These are phyloP conservation scores for Chamaecyparis obtusa DNA, from an alignment of 75 land plant genomes.

Conservation along the genomic window DNA sequence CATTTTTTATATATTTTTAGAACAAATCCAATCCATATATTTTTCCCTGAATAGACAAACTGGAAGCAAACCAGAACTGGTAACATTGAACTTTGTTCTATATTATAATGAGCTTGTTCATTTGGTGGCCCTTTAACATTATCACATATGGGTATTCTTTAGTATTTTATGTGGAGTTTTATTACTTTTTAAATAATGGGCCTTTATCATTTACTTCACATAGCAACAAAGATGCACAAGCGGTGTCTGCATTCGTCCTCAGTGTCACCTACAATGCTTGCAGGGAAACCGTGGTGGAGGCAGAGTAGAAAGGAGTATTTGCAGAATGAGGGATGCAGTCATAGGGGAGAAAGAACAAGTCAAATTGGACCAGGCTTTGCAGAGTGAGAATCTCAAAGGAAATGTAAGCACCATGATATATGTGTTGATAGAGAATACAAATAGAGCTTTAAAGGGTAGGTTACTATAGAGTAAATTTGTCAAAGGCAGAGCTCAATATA, in stretches of 20 bases:
- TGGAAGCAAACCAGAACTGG: too few relatives aligned
- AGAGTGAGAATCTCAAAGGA: constrained; percentile 13
- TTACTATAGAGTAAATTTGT: constrained; percentile 10
- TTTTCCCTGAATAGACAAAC: too few relatives aligned
- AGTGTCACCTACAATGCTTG: constrained; percentile 18
- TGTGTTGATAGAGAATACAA: constrained; percentile 1
- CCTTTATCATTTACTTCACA: too few relatives aligned
- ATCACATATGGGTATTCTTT: too few relatives aligned
- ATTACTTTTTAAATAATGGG: too few relatives aligned
- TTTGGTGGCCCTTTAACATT: too few relatives aligned
- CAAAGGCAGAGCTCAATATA: constrained; percentile 15
- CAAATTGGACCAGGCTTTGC: constrained; percentile 14
- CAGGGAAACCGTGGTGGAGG: constrained; percentile 17
- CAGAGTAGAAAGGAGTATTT: constrained; percentile 17
- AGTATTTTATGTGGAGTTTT: too few relatives aligned
- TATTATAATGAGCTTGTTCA: too few relatives aligned
- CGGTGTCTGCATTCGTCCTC: neutral
- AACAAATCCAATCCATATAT: too few relatives aligned
- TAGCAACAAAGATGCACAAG: too few relatives aligned
- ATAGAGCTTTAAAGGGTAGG: constrained; percentile 13
- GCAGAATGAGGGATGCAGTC: constrained; percentile 12
- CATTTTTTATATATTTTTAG: too few relatives aligned
- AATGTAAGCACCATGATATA: constrained; percentile 12
- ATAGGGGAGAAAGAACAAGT: constrained; percentile 9
- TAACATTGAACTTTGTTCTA: too few relatives aligned